Conservation (phyloP, 192 early-diverging fungal species). For the Backusella westeae region DNA sequence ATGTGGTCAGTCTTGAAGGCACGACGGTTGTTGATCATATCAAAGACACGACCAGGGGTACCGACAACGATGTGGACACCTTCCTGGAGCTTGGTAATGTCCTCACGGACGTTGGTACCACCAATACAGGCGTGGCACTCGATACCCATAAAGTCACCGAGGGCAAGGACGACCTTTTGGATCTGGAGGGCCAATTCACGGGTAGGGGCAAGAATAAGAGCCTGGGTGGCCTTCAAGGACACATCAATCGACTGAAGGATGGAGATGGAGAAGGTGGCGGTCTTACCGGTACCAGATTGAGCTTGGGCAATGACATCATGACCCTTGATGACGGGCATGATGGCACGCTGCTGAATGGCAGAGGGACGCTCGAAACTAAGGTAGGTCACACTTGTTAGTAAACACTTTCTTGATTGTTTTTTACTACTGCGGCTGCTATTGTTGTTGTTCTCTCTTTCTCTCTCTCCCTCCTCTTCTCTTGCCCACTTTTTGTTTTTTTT, state of each 20-base stretch:
- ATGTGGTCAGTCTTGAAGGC: constrained; percentile 79
- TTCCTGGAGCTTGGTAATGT: constrained; percentile 73
- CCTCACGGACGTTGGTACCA: constrained; percentile 92
- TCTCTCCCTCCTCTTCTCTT: background rate
- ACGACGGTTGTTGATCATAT: constrained; percentile 93
- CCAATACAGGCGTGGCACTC: constrained; percentile 97
- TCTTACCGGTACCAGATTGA: constrained; percentile 99
- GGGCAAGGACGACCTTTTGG: constrained; percentile 90
- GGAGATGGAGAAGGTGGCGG: constrained; percentile 99
- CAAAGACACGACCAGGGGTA: constrained; percentile 97
- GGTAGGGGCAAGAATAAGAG: constrained; percentile 95
- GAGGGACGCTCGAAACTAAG: constrained; percentile 94
- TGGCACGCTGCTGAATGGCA: constrained; percentile 95
- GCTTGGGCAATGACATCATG: constrained; percentile 99
- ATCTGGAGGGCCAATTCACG: constrained; percentile 99
- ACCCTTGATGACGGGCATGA: constrained; percentile 91
- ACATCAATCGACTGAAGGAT: constrained; percentile 93
- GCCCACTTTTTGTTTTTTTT: too few relatives aligned
- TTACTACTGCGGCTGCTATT: background rate
- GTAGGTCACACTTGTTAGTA: background rate
- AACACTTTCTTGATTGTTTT: background rate
- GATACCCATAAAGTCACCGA: constrained; percentile 95
- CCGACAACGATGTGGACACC: constrained; percentile 96
- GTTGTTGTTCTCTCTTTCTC: background rate
- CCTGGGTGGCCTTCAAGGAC: constrained; percentile 78